phyloP scores from a whole-genome alignment of 257 asterid species.

The Jacaranda copaia region DNA sequence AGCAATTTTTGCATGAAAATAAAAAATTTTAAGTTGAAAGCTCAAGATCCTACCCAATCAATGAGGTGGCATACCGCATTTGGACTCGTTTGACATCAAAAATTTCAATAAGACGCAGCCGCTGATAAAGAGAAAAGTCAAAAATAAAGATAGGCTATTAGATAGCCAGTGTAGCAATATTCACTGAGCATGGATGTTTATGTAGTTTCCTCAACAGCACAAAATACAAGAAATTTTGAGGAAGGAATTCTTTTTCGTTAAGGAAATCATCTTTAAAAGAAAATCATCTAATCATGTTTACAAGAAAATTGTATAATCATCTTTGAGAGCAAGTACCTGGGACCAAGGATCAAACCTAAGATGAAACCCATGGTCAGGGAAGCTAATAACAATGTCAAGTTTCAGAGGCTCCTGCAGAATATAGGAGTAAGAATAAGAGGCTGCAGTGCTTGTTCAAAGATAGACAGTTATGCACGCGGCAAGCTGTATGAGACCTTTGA shows the following conservation, averaged over 20 bases:
- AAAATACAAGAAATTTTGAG: background rate
- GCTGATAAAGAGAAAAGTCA: slow-evolving; percentile 48
- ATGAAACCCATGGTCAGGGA: slow-evolving; percentile 93
- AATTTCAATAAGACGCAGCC: slow-evolving; percentile 83
- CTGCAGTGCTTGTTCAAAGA: background rate
- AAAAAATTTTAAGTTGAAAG: slow-evolving; percentile 9
- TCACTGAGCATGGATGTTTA: background rate
- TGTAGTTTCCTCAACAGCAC: background rate
- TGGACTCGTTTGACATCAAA: slow-evolving; percentile 84
- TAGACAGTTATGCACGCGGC: background rate
- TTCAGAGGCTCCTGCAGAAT: slow-evolving; percentile 76
- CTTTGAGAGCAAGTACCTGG: slow-evolving; percentile 59
- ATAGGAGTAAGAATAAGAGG: slow-evolving; percentile 29
- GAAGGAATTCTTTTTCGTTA: background rate
- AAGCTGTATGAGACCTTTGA: background rate
- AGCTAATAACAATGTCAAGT: slow-evolving; percentile 85
- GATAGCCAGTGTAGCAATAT: slow-evolving; percentile 14
- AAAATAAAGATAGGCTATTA: slow-evolving; percentile 28
- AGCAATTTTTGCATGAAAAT: background rate
- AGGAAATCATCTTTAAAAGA: slow-evolving; percentile 15
- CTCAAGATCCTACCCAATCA: slow-evolving; percentile 67
- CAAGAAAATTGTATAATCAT: slow-evolving; percentile 28
- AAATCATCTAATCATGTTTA: slow-evolving; percentile 17
- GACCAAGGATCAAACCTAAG: slow-evolving; percentile 92
- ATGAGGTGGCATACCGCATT: slow-evolving; percentile 82